These are phyloP conservation scores for Amanita muscaria DNA, from an alignment of 768 basidiomycete genomes.

Conservation along the genomic window DNA sequence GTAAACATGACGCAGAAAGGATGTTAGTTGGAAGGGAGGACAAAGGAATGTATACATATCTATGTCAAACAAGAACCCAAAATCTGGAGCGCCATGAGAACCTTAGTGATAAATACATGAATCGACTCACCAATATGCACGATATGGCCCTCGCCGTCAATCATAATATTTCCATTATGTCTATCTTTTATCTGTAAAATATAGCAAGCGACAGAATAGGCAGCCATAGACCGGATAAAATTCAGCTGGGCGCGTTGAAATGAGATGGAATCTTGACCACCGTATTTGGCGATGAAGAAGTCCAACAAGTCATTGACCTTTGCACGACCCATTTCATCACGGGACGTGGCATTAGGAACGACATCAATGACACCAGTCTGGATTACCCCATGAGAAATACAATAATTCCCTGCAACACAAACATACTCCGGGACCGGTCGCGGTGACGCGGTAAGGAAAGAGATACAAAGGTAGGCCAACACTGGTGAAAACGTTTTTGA, in stretches of 20 bases:
- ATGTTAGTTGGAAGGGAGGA: constrained; percentile 15
- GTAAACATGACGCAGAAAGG: constrained; percentile 27
- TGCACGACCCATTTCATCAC: constrained; percentile 98
- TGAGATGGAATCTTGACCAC: constrained; percentile 76
- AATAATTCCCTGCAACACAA: not conserved
- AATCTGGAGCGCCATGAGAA: constrained; percentile 46
- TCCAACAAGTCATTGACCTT: constrained; percentile 94
- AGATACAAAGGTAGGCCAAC: constrained; percentile 88
- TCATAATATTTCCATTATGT: constrained; percentile 99
- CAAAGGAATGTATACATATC: constrained; percentile 54
- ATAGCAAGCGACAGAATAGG: constrained; percentile 96
- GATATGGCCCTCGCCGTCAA: constrained; percentile 95
- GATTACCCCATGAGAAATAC: constrained; percentile 2
- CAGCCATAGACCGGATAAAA: constrained; percentile 99
- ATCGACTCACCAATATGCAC: constrained; percentile 76
- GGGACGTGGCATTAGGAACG: constrained; percentile 93
- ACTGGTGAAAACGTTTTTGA: constrained; percentile 92
- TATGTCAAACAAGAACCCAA: constrained; percentile 97
- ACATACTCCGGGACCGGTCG: constrained; percentile 90
- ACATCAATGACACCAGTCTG: constrained; percentile 99
- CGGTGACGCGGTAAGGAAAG: constrained; percentile 94
- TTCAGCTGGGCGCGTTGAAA: constrained; percentile 92
- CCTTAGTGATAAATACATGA: not conserved
- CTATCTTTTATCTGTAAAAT: constrained; percentile 98
- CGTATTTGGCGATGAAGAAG: constrained; percentile 93